These are phyloP conservation scores for Colletotrichum tofieldiae DNA, from an alignment of 2,329 filamentous ascomycete genomes.

Conservation along the genomic window DNA sequence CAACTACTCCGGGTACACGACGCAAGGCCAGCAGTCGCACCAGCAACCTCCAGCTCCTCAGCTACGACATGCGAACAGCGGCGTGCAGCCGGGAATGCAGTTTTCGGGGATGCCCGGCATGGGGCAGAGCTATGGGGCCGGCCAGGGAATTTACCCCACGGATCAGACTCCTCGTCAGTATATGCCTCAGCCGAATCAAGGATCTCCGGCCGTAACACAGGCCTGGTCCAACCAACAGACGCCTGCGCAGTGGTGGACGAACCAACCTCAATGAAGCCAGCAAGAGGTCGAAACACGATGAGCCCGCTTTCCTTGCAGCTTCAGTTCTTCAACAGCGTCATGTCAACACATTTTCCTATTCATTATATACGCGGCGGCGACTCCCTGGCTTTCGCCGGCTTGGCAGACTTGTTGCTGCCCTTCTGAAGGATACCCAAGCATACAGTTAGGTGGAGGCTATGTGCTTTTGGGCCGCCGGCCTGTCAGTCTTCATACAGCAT, in stretches of 20 bases:
- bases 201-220: conserved; percentile 66
- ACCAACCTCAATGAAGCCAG: conserved; percentile 58
- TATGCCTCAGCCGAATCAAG: conserved; percentile 75
- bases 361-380: conserved; percentile 40
- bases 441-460: conserved; percentile 55
- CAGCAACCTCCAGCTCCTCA: conserved; percentile 73
- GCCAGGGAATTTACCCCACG: conserved; percentile 72
- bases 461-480: conserved; percentile 51
- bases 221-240: conserved; percentile 74
- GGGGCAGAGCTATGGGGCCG: conserved; percentile 70
- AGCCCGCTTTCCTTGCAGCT: conserved; percentile 1
- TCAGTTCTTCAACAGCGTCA: conserved; percentile 20
- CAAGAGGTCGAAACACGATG: conserved; percentile 2
- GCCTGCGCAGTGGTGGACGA: conserved; percentile 70
- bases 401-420: conserved; percentile 38
- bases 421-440: conserved; percentile 54
- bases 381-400: conserved; percentile 37
- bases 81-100: conserved; percentile 72
- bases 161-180: conserved; percentile 78
- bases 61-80: conserved; percentile 70
- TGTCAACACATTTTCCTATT: conserved; percentile 40
- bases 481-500: conserved; percentile 53
- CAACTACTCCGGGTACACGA: conserved; percentile 68
- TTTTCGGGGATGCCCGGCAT: conserved; percentile 76
- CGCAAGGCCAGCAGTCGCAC: conserved; percentile 67